Base-by-base conservation (phyloP, 1,139 yeast genomes). In the Blastobotrys apis region DNA sequence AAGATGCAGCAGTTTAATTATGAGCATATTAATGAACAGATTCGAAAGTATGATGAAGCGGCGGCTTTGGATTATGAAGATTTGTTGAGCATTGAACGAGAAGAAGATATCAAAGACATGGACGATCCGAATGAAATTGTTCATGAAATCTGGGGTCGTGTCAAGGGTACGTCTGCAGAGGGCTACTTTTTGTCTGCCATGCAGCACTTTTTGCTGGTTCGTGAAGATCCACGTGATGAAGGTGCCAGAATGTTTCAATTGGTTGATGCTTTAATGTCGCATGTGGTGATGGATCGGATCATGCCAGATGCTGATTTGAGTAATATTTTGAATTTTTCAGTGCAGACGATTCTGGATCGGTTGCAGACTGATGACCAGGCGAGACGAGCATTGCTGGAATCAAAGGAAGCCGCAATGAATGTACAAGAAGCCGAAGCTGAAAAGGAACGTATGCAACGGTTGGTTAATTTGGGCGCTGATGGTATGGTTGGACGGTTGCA, bases 281-380 rank as follows among this genome's bases (percentile, higher is more conserved):
- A 86, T 58, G 80, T 92, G 6, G 79, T 92, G 3, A 74, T 81
- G 75, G 71, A 68, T 47, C 59, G 68, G 19, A 56, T 67, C 22
- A 60, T 64, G 13, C 81, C 84, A 19, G 71, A 77, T 13, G 64
- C 68, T 8, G 84, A 83, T 53, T 81, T 82, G 50, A 86, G 83
- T 34, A 75, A 90, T 6, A 85, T 88, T 4, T 75, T 88, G 56
- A 87, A 85, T 42, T 80, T 87, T 53, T 90, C 95, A 1, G 84
- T 92, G 33, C 94, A 87, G 58, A 73, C 83, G 50, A 72, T 92
- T 45, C 74, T 80, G 50, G 80, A 87, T 43, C 76, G 88, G n/a
- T 74, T 90, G 63, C 82, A 82, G 54, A 86, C 96, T 0, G 98
- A 92, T 64, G 96, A 88, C 49, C 84, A 84, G 63, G 96, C 95